A percentile compares a stretch with the other conserved stretches of the same genome.
phyloP scores from a whole-genome alignment of 1,284 basidiomycete genomes.

The Trametes sp. region DNA sequence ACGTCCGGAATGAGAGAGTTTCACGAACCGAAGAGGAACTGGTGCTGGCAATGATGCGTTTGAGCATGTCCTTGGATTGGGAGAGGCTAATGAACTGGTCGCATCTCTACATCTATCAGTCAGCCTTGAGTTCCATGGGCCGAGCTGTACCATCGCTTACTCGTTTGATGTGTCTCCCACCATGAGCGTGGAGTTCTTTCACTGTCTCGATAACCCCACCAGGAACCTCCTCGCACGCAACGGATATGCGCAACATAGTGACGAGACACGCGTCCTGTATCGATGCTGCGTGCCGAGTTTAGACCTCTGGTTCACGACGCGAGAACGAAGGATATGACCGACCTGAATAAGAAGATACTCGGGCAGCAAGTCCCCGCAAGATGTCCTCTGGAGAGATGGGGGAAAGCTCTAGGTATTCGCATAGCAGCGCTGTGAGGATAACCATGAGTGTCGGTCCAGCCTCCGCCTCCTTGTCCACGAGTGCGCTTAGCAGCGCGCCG shows the following conservation, averaged over 20 bases:
- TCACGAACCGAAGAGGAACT: constrained; percentile 60
- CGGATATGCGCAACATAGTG: constrained; percentile 69
- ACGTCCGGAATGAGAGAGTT: background rate
- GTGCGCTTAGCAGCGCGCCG: constrained; percentile 56
- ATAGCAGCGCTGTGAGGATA: constrained; percentile 66
- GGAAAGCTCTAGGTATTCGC: constrained; percentile 62
- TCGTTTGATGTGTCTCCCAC: constrained; percentile 60
- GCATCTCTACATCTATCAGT: constrained; percentile 60
- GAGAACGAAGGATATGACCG: too few relatives aligned
- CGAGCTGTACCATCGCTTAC: constrained; percentile 41
- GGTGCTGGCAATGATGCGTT: constrained; percentile 53
- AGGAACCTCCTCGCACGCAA: constrained; percentile 63
- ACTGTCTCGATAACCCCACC: constrained; percentile 52
- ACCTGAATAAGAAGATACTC: constrained; percentile 58
- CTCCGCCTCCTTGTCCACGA: constrained; percentile 52
- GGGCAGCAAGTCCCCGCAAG: constrained; percentile 56
- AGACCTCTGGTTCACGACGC: too few relatives aligned
- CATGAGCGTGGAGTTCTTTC: constrained; percentile 49
- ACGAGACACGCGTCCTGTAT: constrained; percentile 76
- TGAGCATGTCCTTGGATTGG: constrained; percentile 51
- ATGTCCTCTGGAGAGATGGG: constrained; percentile 59
- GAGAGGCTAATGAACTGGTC: constrained; percentile 64
- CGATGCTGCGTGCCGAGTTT: constrained; percentile 58
- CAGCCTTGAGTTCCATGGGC: background rate
- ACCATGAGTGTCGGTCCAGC: constrained; percentile 68